Percentiles rank a stretch among this genome's conserved stretches.
These are phyloP conservation scores for Fistulifera pelliculosa DNA, from an alignment of 108 stramenopile species.

Conservation along the genomic window DNA sequence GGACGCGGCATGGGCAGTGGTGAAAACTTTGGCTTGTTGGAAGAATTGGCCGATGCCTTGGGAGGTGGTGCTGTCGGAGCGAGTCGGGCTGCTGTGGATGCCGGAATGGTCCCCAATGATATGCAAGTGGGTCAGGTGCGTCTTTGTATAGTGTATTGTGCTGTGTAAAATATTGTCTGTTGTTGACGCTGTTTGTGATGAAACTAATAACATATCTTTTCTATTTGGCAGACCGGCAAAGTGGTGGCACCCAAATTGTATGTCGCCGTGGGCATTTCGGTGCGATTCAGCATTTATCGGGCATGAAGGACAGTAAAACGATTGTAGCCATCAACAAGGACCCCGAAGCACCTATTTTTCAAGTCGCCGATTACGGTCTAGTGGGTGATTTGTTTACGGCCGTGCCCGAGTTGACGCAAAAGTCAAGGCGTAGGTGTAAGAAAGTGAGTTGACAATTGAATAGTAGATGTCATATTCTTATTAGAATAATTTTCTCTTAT, in stretches of 20 bases:
- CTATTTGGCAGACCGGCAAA: conserved; percentile 6
- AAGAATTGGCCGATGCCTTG: conserved; percentile 92
- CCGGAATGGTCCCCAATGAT: conserved; percentile 97
- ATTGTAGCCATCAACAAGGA: conserved; percentile 99
- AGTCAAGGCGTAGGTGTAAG: conserved; percentile 28
- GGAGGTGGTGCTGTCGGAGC: conserved; percentile 89
- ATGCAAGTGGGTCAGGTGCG: conserved; percentile 99
- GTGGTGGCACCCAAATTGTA: conserved; percentile 12
- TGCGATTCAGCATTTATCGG: conserved; percentile 99
- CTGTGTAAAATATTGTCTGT: neutral
- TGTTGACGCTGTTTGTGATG: too few relatives aligned
- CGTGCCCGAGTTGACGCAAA: conserved; percentile 94
- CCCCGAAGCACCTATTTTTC: conserved; percentile 98
- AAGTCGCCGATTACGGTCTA: conserved; percentile 97
- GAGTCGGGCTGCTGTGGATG: conserved; percentile 96
- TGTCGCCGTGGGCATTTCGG: too few relatives aligned
- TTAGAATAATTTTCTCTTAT: conserved; percentile 3
- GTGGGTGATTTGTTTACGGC: conserved; percentile 93
- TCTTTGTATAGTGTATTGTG: conserved; percentile 89
- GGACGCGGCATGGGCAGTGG: conserved; percentile 95
- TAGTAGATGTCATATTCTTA: neutral
- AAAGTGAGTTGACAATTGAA: neutral
- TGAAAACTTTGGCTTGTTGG: conserved; percentile 93
- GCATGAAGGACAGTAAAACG: conserved; percentile 99
- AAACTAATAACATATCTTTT: too few relatives aligned